These are phyloP conservation scores for Fistulifera pelliculosa DNA, from an alignment of 108 stramenopile species.

Conservation along the genomic window DNA sequence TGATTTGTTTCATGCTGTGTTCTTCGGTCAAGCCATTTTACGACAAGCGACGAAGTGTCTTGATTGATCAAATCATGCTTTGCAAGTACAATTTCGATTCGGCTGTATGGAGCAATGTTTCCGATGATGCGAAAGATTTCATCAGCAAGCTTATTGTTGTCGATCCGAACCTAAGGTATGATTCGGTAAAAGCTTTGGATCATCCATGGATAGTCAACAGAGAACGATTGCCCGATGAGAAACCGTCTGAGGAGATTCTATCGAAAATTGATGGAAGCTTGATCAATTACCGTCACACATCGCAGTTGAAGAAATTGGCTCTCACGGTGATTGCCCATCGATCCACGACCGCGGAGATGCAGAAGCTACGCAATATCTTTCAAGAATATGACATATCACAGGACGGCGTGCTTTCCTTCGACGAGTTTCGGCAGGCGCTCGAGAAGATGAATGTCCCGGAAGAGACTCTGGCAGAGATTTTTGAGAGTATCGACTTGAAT, in stretches of 20 bases:
- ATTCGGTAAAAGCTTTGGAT: constrained; percentile 29
- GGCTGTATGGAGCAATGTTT: constrained; percentile 42
- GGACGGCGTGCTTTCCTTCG: constrained; percentile 61
- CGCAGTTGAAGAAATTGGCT: constrained; percentile 60
- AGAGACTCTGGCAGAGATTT: constrained; percentile 39
- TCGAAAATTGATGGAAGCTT: constrained; percentile 1
- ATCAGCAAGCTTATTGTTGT: constrained; percentile 45
- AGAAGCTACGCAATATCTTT: constrained; percentile 69
- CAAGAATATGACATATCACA: constrained; percentile 41
- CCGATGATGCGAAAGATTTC: constrained; percentile 48
- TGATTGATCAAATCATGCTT: constrained; percentile 52
- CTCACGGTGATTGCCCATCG: constrained; percentile 66
- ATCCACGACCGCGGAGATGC: constrained; percentile 53
- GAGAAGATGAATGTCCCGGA: constrained; percentile 32
- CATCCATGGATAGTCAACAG: constrained; percentile 48
- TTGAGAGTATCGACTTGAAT: constrained; percentile 25
- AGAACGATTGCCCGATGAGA: constrained; percentile 3
- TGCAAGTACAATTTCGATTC: constrained; percentile 44
- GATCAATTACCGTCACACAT: constrained; percentile 24
- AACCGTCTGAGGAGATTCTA: constrained; percentile 2
- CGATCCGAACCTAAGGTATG: constrained; percentile 46
- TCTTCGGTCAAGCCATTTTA: constrained; percentile 56
- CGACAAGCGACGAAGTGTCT: constrained; percentile 30
- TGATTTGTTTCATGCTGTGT: constrained; percentile 56
- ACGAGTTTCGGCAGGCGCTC: constrained; percentile 63